phyloP scores from a whole-genome alignment of 768 basidiomycete genomes.

The Tricholomella constricta region DNA sequence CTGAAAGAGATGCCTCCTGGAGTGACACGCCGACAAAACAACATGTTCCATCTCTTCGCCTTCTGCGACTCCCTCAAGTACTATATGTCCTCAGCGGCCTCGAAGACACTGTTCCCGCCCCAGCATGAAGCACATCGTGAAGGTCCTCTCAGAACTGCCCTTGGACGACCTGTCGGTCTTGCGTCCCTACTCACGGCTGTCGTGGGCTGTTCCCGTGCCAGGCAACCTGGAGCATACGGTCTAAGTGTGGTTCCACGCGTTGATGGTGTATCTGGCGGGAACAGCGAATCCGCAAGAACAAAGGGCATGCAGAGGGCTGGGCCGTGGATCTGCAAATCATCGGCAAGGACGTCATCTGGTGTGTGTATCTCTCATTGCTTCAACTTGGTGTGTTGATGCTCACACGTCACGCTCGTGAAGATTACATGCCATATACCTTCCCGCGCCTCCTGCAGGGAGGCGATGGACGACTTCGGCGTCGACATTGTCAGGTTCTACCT shows the following conservation, averaged over 20 bases:
- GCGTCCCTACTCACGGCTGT: slow-evolving; percentile 68
- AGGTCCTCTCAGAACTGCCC: slow-evolving; percentile 37
- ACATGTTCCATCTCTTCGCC: slow-evolving; percentile 79
- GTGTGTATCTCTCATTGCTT: slow-evolving; percentile 11
- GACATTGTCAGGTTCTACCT: slow-evolving; percentile 84
- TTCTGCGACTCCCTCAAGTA: slow-evolving; percentile 58
- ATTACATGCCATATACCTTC: slow-evolving; percentile 88
- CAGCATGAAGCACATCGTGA: slow-evolving; percentile 57
- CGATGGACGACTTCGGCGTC: slow-evolving; percentile 66
- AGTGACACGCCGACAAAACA: slow-evolving; percentile 87
- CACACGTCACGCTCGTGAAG: slow-evolving; percentile 33
- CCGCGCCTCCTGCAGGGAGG: slow-evolving; percentile 77
- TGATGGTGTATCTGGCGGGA: slow-evolving; percentile 82
- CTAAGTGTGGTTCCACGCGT: slow-evolving; percentile 94
- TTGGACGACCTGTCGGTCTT: slow-evolving; percentile 85
- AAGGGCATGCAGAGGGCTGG: slow-evolving; percentile 48
- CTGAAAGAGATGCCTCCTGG: slow-evolving; percentile 78
- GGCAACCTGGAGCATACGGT: slow-evolving; percentile 79
- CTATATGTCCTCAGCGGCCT: slow-evolving; percentile 34
- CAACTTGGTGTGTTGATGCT: neutral
- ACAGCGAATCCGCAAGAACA: slow-evolving; percentile 62
- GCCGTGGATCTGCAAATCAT: slow-evolving; percentile 84
- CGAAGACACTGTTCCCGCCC: slow-evolving; percentile 52
- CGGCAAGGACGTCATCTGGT: slow-evolving; percentile 92
- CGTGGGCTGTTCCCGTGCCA: slow-evolving; percentile 88